phyloP scores from a whole-genome alignment of 495 filamentous ascomycete genomes.

The Aspergillus ostianus region DNA sequence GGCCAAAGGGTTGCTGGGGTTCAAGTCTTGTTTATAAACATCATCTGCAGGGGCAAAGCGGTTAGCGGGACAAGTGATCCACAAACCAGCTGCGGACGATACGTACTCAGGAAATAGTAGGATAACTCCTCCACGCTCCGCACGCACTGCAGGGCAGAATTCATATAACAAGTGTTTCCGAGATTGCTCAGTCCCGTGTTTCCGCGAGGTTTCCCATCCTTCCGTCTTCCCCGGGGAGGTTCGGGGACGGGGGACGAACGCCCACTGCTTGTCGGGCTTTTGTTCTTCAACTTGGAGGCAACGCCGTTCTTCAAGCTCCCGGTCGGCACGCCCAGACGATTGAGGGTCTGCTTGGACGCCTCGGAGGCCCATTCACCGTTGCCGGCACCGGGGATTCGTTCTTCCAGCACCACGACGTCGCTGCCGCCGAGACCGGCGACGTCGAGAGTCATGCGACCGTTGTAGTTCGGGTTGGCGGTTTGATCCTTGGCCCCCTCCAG shows the following conservation, averaged over 20 bases:
- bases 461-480: conserved; percentile 74
- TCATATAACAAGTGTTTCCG: conserved; percentile 99
- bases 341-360: conserved; percentile 38
- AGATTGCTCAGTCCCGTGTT: conserved; percentile 83
- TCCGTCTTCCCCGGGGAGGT: conserved; percentile 61
- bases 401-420: conserved; percentile 75
- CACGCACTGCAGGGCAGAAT: conserved; percentile 92
- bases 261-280: conserved; percentile 48
- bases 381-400: conserved; percentile 55
- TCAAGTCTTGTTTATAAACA: conserved; percentile 74
- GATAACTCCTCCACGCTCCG: conserved; percentile 88
- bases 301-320: conserved; percentile 37
- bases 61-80: conserved; percentile 5
- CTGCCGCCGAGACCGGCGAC: conserved; percentile 64
- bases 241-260: conserved; percentile 61
- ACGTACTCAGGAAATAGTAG: conserved; percentile 77
- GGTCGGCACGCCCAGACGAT: conserved; percentile 39
- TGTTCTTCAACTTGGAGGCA: conserved; percentile 35
- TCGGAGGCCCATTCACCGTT: conserved; percentile 66
- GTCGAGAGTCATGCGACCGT: conserved; percentile 62
- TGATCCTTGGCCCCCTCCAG: conserved; percentile 66
- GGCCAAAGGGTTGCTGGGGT: conserved; percentile 76
- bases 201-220: conserved; percentile 64
- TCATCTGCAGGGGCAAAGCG: conserved; percentile 43
- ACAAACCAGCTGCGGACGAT: neutral